Conservation (phyloP, 441 rosid genomes). For the Jatropha podagrica region DNA sequence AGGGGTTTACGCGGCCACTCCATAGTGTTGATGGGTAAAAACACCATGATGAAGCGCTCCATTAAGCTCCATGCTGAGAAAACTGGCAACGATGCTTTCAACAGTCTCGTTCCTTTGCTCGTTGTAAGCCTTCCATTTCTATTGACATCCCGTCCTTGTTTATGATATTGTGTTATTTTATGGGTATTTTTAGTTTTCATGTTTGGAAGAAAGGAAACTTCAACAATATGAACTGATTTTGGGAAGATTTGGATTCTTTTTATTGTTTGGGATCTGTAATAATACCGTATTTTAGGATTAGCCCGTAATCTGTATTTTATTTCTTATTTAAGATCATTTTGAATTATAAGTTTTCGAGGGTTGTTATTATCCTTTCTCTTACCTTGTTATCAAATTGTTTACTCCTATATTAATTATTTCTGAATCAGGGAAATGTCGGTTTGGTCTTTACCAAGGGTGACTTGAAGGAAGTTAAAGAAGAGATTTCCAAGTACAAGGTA, state of each 20-base stretch:
- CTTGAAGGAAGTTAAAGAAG: conserved; percentile 84
- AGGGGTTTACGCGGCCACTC: conserved; percentile 76
- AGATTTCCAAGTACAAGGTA: conserved; percentile 86
- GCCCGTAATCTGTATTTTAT: neutral
- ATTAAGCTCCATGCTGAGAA: conserved; percentile 66
- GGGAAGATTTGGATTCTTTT: neutral
- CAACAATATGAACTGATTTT: neutral
- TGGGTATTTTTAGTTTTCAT: neutral
- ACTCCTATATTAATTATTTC: neutral
- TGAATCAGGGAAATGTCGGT: conserved; percentile 76
- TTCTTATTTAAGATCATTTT: neutral
- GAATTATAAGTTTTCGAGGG: neutral
- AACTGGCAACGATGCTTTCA: conserved; percentile 52
- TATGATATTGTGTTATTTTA: neutral
- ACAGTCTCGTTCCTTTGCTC: conserved; percentile 72
- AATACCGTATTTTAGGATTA: neutral
- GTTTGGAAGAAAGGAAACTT: neutral
- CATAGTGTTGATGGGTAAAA: conserved; percentile 80
- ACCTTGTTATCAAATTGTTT: neutral
- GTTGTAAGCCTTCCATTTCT: conserved; percentile 37
- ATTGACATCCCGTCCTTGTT: neutral
- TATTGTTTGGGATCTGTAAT: neutral
- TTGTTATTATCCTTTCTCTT: neutral
- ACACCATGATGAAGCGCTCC: conserved; percentile 93
- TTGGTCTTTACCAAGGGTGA: conserved; percentile 86